Evolutionary conservation across 345 rosid genomes (phyloP).

Genomic region (Euphorbia lathyris): DNA sequence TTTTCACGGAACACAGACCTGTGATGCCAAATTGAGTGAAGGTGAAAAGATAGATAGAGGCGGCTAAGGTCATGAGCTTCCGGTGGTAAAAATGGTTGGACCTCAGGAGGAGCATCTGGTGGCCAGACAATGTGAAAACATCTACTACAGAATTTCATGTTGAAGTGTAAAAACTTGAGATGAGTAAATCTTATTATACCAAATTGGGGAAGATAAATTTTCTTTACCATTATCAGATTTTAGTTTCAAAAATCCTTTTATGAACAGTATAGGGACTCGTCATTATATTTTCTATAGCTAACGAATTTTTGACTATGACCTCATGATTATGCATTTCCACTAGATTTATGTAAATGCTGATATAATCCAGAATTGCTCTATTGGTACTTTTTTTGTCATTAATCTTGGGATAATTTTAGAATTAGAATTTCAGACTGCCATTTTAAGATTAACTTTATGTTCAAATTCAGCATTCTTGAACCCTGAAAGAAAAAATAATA

Average conservation of each 20-base stretch:
- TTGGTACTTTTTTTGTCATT: too few species aligned
- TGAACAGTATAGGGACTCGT: not conserved
- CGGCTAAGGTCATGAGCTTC: slow-evolving; percentile 3
- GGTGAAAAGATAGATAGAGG: slow-evolving; percentile 5
- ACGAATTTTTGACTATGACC: too few species aligned
- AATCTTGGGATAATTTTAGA: too few species aligned
- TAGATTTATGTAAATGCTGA: too few species aligned
- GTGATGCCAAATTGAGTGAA: slow-evolving; percentile 29
- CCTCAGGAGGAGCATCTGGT: not conserved
- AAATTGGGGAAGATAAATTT: not conserved
- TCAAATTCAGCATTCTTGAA: too few species aligned
- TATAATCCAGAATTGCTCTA: too few species aligned
- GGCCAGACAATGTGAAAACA: not conserved
- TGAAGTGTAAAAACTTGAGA: slow-evolving; percentile 33
- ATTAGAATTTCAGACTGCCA: too few species aligned
- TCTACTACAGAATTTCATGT: not conserved
- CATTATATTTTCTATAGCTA: too few species aligned
- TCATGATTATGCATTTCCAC: too few species aligned
- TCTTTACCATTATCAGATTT: slow-evolving; percentile 3
- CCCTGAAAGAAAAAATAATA: too few species aligned
- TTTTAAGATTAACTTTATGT: too few species aligned
- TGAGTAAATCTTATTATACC: slow-evolving; percentile 8
- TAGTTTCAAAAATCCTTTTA: not conserved
- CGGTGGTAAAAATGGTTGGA: not conserved
- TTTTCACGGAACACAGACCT: slow-evolving; percentile 84